A percentile compares a stretch with the other conserved stretches of the same genome.
These are phyloP conservation scores for Eimeria sp. DNA, from an alignment of 169 alveolate species.

Conservation along the genomic window DNA sequence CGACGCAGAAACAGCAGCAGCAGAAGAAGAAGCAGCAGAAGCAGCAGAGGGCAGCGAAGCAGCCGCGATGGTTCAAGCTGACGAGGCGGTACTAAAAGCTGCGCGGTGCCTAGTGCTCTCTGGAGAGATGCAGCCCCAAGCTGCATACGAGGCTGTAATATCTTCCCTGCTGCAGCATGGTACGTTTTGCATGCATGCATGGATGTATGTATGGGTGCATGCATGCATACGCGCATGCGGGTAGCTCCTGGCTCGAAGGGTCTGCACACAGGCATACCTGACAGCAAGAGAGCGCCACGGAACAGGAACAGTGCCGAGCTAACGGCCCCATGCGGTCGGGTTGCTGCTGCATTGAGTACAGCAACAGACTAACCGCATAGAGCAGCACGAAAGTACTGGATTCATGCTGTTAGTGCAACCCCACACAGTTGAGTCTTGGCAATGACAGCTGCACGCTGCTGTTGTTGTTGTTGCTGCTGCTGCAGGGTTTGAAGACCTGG, in stretches of 20 bases:
- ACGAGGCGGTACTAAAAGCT: slow-evolving; percentile 24
- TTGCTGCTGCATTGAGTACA: too few relatives aligned
- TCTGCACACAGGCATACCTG: not conserved
- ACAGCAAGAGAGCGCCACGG: not conserved
- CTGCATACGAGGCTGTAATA: slow-evolving; percentile 31
- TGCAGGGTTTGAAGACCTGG: slow-evolving; percentile 90
- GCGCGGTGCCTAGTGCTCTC: slow-evolving; percentile 31
- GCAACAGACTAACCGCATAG: too few relatives aligned
- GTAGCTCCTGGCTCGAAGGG: not conserved
- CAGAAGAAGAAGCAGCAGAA: not conserved
- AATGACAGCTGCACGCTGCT: not conserved
- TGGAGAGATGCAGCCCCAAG: slow-evolving; percentile 18
- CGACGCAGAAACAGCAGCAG: not conserved
- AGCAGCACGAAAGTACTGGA: too few relatives aligned
- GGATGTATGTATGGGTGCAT: not conserved
- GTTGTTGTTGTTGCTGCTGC: not conserved
- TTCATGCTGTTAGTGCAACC: too few relatives aligned
- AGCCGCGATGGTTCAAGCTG: not conserved
- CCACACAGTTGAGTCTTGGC: not conserved
- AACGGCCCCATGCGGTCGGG: not conserved
- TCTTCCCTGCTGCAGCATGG: slow-evolving; percentile 37
- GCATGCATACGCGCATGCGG: not conserved
- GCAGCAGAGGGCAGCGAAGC: not conserved
- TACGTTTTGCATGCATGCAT: not conserved
- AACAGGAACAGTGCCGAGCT: not conserved